These are phyloP conservation scores for Sphagnurus paluster DNA, from an alignment of 1,284 basidiomycete species.

Conservation along the genomic window DNA sequence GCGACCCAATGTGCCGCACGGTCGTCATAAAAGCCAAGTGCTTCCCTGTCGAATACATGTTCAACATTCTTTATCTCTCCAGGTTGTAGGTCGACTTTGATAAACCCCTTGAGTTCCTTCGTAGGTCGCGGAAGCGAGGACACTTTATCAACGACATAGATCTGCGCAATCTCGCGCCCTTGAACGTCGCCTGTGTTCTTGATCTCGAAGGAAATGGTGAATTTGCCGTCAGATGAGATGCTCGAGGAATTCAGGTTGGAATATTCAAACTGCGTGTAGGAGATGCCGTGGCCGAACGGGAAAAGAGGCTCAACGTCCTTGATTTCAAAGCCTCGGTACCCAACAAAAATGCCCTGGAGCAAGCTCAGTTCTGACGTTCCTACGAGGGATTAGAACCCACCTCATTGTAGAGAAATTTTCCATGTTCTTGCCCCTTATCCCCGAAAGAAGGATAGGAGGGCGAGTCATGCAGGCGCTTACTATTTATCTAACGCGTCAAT, in stretches of 20 bases:
- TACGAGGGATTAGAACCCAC: constrained; percentile 19
- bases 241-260: constrained; percentile 31
- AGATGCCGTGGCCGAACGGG: constrained; percentile 51
- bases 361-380: neutral
- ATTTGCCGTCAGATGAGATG: constrained; percentile 32
- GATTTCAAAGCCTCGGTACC: constrained; percentile 41
- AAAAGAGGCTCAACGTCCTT: constrained; percentile 41
- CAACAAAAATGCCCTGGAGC: constrained; percentile 41
- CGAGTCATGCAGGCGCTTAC: constrained; percentile 42
- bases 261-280: constrained; percentile 52
- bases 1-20: constrained; percentile 39
- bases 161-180: constrained; percentile 43
- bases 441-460: constrained; percentile 44
- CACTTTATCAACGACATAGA: constrained; percentile 42
- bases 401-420: constrained; percentile 44
- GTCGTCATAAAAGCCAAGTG: constrained; percentile 47
- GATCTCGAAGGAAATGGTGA: constrained; percentile 39
- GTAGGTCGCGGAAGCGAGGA: constrained; percentile 35
- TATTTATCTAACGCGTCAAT: constrained; percentile 14
- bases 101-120: constrained; percentile 49
- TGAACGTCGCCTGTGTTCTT: constrained; percentile 39
- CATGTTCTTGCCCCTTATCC: constrained; percentile 35
- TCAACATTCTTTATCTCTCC: constrained; percentile 39
- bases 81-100: constrained; percentile 41
- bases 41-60: constrained; percentile 40